Evolutionary conservation across 2,329 filamentous ascomycete genomes (phyloP).

Genomic region (Hypoxylon sp.): DNA sequence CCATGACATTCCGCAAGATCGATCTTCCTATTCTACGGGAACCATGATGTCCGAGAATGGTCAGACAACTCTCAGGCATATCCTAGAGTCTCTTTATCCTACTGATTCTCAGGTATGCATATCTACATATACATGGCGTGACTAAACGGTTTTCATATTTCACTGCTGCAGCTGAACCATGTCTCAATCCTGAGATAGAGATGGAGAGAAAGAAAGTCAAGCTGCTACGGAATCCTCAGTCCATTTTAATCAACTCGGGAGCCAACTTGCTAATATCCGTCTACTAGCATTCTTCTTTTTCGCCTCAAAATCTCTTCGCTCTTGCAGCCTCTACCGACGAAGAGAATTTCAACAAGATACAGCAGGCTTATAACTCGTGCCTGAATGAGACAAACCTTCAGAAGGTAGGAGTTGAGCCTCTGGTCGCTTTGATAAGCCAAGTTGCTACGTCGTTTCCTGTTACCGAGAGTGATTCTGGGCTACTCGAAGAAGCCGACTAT

Average conservation of each 20-base stretch:
- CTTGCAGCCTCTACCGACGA: slow-evolving; percentile 58
- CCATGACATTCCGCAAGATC: slow-evolving; percentile 72
- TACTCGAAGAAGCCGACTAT: slow-evolving; percentile 42
- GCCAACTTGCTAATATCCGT: slow-evolving; percentile 27
- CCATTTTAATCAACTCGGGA: too few relatives aligned
- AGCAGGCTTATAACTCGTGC: slow-evolving; percentile 71
- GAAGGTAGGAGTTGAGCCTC: slow-evolving; percentile 62
- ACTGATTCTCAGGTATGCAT: slow-evolving; percentile 47
- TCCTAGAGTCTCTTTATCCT: slow-evolving; percentile 67
- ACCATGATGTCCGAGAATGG: slow-evolving; percentile 69
- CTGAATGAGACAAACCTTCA: slow-evolving; percentile 68
- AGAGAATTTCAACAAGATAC: slow-evolving; percentile 72
- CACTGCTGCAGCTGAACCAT: too few relatives aligned
- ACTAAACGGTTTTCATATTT: slow-evolving; percentile 16
- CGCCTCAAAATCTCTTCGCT: slow-evolving; percentile 50
- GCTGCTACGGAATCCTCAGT: too few relatives aligned
- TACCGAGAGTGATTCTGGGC: slow-evolving; percentile 37
- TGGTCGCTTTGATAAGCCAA: slow-evolving; percentile 63
- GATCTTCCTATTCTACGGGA: slow-evolving; percentile 66
- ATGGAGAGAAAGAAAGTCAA: too few relatives aligned
- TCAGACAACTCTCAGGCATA: slow-evolving; percentile 66
- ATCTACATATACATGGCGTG: neutral
- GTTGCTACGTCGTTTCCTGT: slow-evolving; percentile 57
- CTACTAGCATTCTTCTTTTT: slow-evolving; percentile 61
- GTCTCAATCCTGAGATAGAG: too few relatives aligned